Evolutionary conservation across 306 rosid genomes (phyloP), one percentile per base, ranked within the genome.

Genomic region (Alnus rubra): DNA sequence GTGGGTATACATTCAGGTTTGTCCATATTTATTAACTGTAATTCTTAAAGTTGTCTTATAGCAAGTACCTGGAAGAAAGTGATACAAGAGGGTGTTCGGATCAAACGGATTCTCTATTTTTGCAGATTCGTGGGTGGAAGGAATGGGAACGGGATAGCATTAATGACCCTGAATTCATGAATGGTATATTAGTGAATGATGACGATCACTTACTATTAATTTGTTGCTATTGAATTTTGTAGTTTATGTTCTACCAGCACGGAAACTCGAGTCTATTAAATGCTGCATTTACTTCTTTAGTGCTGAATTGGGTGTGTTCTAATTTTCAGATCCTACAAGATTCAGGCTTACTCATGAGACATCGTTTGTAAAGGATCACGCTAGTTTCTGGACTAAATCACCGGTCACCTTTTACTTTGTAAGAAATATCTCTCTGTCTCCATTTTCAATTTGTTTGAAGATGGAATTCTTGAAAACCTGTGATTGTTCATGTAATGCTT

Each of bases 281-380:
- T 48, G 51, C 54, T 67, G 31, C 37, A 67, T 19, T 19, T 23
- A 69, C 62, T 79, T 44, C 63, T 35, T 64, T 49, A 48, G 69
- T 72, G 52, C 56, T 79, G 71, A 79, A 73, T 37, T 79, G 68
- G 72, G 53, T 72, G 78, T 74, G 60, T 73, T 53, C 69, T 56
- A 30, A 64, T 62, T 69, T 74, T 75, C 88, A 93, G 98, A 93
- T 88, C 95, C 97, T 78, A 75, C 82, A 56, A 93, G 94, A 75
- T 93, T 93, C 87, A 91, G 98, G 85, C 98, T 93, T 67, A 90
- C 98, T 78, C 98, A 93, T 3, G 97, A 93, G 86, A 91, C 93
- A 74, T 93, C 98, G 2, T 93, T 93, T 84, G 97, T 93, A 45
- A 88, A 87, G 76, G 97, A 88, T 53, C 98, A 91, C 78, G 87